Evolutionary conservation across 2,329 filamentous ascomycete species (phyloP).

Genomic region (Aspergillus caelatus): DNA sequence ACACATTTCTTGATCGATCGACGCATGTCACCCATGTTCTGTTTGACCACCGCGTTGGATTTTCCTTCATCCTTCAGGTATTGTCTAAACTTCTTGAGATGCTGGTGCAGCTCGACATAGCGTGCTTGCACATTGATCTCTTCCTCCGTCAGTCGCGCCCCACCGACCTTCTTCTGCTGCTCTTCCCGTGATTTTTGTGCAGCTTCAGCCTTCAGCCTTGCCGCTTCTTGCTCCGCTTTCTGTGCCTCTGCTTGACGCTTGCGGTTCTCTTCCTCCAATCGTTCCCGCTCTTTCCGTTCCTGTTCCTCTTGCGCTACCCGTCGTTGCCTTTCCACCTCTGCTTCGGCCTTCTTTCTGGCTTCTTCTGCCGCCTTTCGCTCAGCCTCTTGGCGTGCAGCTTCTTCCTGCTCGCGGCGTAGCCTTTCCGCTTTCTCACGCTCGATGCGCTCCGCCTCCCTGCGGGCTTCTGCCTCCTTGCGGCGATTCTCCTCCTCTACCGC

Average conservation of each 20-base stretch:
- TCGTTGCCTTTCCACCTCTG: constrained; percentile 41
- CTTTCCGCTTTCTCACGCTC: constrained; percentile 38
- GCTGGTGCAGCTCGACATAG: constrained; percentile 64
- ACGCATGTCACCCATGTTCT: constrained; percentile 70
- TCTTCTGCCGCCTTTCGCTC: constrained; percentile 49
- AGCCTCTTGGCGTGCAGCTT: constrained; percentile 40
- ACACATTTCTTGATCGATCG: constrained; percentile 71
- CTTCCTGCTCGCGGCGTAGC: constrained; percentile 37
- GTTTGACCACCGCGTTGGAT: constrained; percentile 61
- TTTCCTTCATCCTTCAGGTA: constrained; percentile 59
- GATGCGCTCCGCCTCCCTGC: constrained; percentile 36
- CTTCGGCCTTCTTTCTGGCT: constrained; percentile 35
- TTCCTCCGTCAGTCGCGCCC: constrained; percentile 32
- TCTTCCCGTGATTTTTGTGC: constrained; percentile 32
- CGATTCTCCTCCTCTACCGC: constrained; percentile 42
- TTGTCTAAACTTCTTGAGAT: constrained; percentile 64
- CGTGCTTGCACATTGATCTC: constrained; percentile 49
- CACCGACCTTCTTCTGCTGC: constrained; percentile 33
- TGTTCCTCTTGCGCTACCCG: constrained; percentile 39
- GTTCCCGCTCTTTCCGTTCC: constrained; percentile 36
- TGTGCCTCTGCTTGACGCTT: constrained; percentile 20
- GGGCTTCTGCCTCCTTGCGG: constrained; percentile 40
- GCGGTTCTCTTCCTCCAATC: constrained; percentile 29
- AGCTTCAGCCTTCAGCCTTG: not conserved
- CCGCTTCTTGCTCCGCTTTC: constrained; percentile 7